phyloP scores from a whole-genome alignment of 2,329 filamentous ascomycete species.

The Akanthomyces uredinophilus region DNA sequence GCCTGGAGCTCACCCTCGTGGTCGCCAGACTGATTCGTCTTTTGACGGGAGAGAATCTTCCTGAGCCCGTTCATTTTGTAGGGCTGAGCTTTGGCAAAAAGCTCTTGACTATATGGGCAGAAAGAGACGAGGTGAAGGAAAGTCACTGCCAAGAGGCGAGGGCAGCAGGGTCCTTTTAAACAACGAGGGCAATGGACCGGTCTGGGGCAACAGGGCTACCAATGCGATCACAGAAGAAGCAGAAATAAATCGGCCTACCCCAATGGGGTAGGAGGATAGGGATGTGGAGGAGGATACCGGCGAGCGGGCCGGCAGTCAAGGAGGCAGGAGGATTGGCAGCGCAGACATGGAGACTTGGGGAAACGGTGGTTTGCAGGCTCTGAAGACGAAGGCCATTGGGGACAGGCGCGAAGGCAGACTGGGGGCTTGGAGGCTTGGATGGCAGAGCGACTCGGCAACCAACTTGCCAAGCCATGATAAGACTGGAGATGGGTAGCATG shows the following conservation, averaged over 20 bases:
- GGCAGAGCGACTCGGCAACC: too few species aligned
- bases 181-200: background rate
- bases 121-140: background rate
- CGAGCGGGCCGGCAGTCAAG: background rate
- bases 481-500: background rate
- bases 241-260: background rate
- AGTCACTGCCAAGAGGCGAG: background rate
- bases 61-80: conserved; percentile 1
- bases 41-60: conserved; percentile 13
- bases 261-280: conserved; percentile 10
- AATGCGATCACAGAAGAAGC: background rate
- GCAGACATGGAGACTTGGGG: background rate
- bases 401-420: background rate
- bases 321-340: background rate
- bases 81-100: background rate
- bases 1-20: conserved; percentile 30
- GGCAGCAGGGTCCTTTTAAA: background rate
- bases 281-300: conserved; percentile 8
- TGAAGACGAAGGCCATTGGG: background rate
- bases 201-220: background rate
- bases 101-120: background rate
- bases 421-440: background rate
- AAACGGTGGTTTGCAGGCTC: background rate
- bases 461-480: background rate
- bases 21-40: conserved; percentile 13